Evolutionary conservation across 495 filamentous ascomycete species (phyloP), one percentile per base, ranked within the genome.

Genomic region (Tuber aestivum): DNA sequence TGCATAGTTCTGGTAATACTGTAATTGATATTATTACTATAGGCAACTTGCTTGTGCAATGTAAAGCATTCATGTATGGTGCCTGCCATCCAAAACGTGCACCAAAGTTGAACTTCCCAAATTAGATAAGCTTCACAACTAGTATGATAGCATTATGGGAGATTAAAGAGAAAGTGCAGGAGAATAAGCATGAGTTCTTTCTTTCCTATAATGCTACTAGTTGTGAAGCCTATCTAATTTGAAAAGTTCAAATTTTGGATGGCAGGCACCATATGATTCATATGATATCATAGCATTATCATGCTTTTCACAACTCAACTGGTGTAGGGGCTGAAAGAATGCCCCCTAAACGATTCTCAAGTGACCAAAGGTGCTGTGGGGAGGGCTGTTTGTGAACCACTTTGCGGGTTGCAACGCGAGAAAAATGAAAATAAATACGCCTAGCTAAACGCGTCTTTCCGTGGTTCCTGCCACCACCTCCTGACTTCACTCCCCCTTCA

Each of bases 381-480:
- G 16, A 35, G 56, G 10, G 56, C 27, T 65, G 27, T 65, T 65
- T 65, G 56, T 65, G 56, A 65, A 65, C 56, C 56, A 65, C 56
- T 65, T 65, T 65, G 27, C 32, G 2, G 9, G 56, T 65, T 20
- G 56, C 14, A 65, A 65, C 56, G 56, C 56, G 56, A 56, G 8
- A 27, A n/a, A n/a, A 27, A 1, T 10, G 6, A 20, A 35, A 40
- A 40, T 40, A 40, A 40, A 65, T 35, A 65, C 0, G 1, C 56
- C 56, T 65, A 18, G 27, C 56, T 65, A 65, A 65, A 65, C 56
- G 56, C 56, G 56, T 65, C 56, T 65, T 35, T 65, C 56, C 56
- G 56, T 32, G 4, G 56, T 65, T 65, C 56, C 27, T 20, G 27
- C 56, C 56, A 27, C 56, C 56, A 65, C 56, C 56, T 65, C 56